phyloP scores from a whole-genome alignment of 2,329 filamentous ascomycete genomes.

The Truncatella angustata region DNA sequence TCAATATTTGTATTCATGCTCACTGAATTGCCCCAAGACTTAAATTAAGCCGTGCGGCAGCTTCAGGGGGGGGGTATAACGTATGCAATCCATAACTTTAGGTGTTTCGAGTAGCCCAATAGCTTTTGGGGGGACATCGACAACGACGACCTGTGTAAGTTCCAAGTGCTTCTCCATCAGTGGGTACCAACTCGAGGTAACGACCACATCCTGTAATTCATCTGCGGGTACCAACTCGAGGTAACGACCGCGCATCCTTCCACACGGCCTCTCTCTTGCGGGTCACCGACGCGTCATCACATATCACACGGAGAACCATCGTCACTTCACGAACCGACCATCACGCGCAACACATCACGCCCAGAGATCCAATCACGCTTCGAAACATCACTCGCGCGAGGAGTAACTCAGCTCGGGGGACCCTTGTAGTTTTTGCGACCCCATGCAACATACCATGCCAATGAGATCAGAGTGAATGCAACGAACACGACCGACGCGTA shows the following conservation, averaged over 20 bases:
- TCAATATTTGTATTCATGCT: conserved; percentile 4
- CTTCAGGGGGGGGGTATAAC: background rate
- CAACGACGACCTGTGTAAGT: background rate
- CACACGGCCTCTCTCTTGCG: no score
- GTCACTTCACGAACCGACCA: conserved; percentile 3
- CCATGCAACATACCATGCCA: conserved; percentile 67
- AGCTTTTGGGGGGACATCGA: background rate
- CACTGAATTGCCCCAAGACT: background rate
- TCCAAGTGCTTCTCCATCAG: background rate
- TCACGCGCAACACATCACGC: background rate
- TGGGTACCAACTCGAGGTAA: conserved; percentile 5
- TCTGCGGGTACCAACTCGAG: conserved; percentile 4
- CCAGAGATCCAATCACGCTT: conserved; percentile 1
- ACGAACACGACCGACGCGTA: conserved; percentile 75
- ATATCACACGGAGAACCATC: conserved; percentile 1
- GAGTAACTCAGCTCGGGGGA: conserved; percentile 5
- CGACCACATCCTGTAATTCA: background rate
- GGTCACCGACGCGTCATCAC: background rate
- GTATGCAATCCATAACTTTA: no score
- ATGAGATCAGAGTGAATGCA: conserved; percentile 59
- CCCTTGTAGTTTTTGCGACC: conserved; percentile 68
- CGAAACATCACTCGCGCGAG: background rate
- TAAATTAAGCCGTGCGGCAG: background rate
- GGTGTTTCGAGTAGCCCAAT: no score
- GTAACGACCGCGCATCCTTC: conserved; percentile 3